Base-by-base conservation (phyloP, 805 yeast genomes). In the Yamadazyma philogaea region DNA sequence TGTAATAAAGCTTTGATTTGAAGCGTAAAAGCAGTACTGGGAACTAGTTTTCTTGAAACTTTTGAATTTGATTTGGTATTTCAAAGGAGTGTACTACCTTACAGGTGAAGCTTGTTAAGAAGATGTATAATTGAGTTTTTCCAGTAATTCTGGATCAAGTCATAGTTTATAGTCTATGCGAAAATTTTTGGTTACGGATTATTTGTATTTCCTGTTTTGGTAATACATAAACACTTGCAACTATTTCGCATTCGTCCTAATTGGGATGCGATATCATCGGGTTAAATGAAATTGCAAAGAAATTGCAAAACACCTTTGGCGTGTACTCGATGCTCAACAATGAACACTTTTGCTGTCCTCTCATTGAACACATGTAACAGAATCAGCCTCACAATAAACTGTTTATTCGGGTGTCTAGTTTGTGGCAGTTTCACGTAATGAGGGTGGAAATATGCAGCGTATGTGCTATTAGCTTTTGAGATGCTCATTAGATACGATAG, bases 161-260 rank as follows among this genome's bases (percentile, higher is more conserved):
- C 40, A 38, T 41, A 37, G 42, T 42, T 36, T 37, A 37, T 42
- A 41, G 34, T 43, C 19, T 44, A 44, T 44, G 47, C 47, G 47
- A 40, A 32, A 39, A 32, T 24, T 37, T 40, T 39, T 27, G 37
- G 37, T 20, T 31, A 22, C 2, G 34, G 24, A 36, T 24, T n/a
- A 28, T 35, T 30, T 16, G 20, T 28, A 37, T 53, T 59, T 40
- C 61, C 59, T 26, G 28, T 44, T 55, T 42, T 21, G 56, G 62
- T 15, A 52, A 54, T 43, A 41, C 42, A 51, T 57, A 56, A 57
- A 57, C 53, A 57, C 42, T 50, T 42, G 43, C 48, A 49, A 47
- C 50, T 39, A 19, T 21, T 30, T 39, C 42, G 42, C 42, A 32
- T 39, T 39, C 15, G 42, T 39, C 28, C 28, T 24, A 24, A 11